A percentile compares a stretch with the other conserved stretches of the same genome.
Conservation (phyloP, 2,329 filamentous ascomycete species). For the Daldinia sp. region DNA sequence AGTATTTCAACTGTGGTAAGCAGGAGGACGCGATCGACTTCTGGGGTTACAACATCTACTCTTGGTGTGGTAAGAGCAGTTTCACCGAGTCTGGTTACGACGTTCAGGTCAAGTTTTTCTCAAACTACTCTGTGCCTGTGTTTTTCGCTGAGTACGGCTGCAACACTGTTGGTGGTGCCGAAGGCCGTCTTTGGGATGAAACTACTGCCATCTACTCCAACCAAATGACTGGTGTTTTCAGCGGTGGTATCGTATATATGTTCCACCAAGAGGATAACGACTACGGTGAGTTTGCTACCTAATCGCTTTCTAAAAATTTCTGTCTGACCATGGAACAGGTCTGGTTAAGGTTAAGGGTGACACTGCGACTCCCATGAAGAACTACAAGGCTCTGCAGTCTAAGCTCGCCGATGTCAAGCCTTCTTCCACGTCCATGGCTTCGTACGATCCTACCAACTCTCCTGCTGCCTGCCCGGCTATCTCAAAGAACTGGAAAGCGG, state of each 20-base stretch:
- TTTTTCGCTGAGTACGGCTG: conserved; percentile 90
- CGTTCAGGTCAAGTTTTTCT: conserved; percentile 77
- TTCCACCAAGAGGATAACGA: conserved; percentile 82
- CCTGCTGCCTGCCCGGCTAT: conserved; percentile 72
- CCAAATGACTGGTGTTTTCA: conserved; percentile 79
- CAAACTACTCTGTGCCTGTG: conserved; percentile 78
- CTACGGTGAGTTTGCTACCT: conserved; percentile 62
- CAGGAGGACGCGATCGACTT: conserved; percentile 75
- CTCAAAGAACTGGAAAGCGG: conserved; percentile 68
- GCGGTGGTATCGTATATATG: conserved; percentile 87
- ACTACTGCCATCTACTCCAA: conserved; percentile 74
- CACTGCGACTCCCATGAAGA: conserved; percentile 67
- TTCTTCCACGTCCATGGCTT: conserved; percentile 67
- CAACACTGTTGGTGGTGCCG: conserved; percentile 65
- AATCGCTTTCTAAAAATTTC: background rate
- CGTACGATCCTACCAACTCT: conserved; percentile 75
- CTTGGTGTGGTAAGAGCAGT: conserved; percentile 79
- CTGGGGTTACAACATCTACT: conserved; percentile 92
- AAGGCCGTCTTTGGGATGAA: conserved; percentile 77
- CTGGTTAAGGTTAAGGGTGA: conserved; percentile 67
- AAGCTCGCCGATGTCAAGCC: conserved; percentile 72
- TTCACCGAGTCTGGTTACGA: conserved; percentile 76
- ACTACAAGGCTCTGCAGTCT: conserved; percentile 73
- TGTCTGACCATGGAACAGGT: conserved; percentile 40
- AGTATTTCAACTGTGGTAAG: conserved; percentile 82